Conservation (phyloP, 2,329 filamentous ascomycete species). For the Ophiostoma himal-ulmi region DNA sequence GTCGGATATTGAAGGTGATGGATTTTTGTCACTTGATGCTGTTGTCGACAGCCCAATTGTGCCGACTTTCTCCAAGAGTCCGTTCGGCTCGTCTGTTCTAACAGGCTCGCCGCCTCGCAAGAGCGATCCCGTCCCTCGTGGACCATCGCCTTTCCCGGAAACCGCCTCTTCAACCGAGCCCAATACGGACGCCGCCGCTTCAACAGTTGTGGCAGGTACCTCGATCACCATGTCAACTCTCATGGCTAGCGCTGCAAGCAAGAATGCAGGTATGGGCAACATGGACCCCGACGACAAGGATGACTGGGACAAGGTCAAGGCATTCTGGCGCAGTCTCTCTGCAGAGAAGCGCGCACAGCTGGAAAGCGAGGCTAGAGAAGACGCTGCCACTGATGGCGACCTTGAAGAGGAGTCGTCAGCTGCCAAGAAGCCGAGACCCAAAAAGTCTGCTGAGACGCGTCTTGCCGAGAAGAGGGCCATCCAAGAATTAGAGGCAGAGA, state of each 20-base stretch:
- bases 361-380: slow-evolving; percentile 51
- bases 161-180: neutral
- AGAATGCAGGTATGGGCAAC: neutral
- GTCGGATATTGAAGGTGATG: slow-evolving; percentile 57
- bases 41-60: slow-evolving; percentile 56
- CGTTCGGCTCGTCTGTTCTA: slow-evolving; percentile 6
- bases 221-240: neutral
- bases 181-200: neutral
- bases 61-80: slow-evolving; percentile 24
- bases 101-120: slow-evolving; percentile 3
- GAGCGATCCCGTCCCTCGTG: neutral
- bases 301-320: slow-evolving; percentile 64
- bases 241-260: slow-evolving; percentile 1
- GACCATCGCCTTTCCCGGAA: neutral
- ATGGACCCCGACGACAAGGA: slow-evolving; percentile 25
- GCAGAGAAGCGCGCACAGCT: slow-evolving; percentile 57
- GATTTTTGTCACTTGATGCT: slow-evolving; percentile 68
- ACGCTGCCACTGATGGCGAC: slow-evolving; percentile 46
- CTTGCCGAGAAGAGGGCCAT: slow-evolving; percentile 37
- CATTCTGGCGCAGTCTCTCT: slow-evolving; percentile 63
- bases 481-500: slow-evolving; percentile 26
- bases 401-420: slow-evolving; percentile 35
- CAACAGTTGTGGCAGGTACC: neutral
- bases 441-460: slow-evolving; percentile 40
- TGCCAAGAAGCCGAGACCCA: slow-evolving; percentile 36